Conservation (phyloP, 176 grass and related monocot species). For the Oropetium thomaeum region DNA sequence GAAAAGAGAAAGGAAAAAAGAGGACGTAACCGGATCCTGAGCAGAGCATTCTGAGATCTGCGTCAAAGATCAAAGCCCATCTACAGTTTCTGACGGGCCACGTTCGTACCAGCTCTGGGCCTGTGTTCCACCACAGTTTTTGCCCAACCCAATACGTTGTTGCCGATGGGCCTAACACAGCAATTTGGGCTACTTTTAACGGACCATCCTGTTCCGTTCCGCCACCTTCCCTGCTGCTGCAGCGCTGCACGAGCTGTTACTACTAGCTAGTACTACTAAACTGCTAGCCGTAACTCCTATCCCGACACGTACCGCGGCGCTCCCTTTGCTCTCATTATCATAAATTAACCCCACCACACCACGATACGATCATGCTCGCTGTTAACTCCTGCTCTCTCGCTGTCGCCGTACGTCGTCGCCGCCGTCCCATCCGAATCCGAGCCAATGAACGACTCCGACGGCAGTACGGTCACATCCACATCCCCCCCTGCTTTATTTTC, state of each 20-base stretch:
- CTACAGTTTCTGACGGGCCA: background rate
- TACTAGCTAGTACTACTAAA: no score
- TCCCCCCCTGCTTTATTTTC: background rate
- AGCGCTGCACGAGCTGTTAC: background rate
- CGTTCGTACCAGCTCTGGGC: no score
- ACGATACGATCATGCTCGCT: background rate
- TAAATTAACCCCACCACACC: background rate
- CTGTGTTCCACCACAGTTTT: no score
- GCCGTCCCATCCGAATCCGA: background rate
- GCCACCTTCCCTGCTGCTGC: no score
- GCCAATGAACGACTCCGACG: background rate
- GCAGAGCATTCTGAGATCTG: background rate
- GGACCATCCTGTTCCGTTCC: no score
- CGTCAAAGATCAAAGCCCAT: background rate
- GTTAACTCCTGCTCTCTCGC: background rate
- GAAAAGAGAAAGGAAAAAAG: background rate
- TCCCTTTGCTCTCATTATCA: background rate
- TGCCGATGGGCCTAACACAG: background rate
- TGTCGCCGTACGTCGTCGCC: no score
- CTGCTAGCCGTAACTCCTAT: background rate
- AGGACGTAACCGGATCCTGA: background rate
- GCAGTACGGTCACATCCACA: slow-evolving; percentile 32
- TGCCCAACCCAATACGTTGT: background rate
- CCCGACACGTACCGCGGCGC: background rate
- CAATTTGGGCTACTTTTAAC: background rate